Base-by-base conservation (phyloP, 73 alveolate genomes). In the Uronychia binucleata region DNA sequence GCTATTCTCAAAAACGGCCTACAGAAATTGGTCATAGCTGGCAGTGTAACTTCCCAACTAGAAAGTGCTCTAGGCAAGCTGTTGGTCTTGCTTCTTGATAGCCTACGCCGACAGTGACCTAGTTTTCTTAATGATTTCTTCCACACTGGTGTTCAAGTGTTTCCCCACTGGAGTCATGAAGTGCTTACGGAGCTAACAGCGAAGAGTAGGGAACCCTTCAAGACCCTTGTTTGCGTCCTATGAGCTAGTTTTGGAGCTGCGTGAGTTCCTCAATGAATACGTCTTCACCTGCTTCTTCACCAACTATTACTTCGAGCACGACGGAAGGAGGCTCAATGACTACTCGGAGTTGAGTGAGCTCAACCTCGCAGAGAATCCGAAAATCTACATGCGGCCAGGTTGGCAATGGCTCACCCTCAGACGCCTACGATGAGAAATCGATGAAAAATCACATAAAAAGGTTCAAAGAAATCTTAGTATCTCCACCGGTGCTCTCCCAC, bases 211-310 rank as follows among this genome's bases (percentile, higher is more conserved):
- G n/a, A n/a, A n/a, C n/a, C n/a, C n/a, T n/a, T n/a, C n/a, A n/a
- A n/a, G n/a, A n/a, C n/a, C n/a, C n/a, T n/a, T n/a, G n/a, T n/a
- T n/a, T n/a, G n/a, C n/a, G n/a, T n/a, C n/a, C n/a, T 82, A 80
- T 35, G 97, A 91, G 84, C 57, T 85, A 78, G 92, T 84, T 35
- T 31, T 91, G 11, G 97, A 91, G 33, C 83, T 91, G 77, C 83
- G 93, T 34, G 92, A 90, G 77, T 83, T 75, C 74, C 80, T 91
- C 75, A 78, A 67, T 67, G 97, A 91, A 33, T 85, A 83, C 82
- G 93, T 90, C 1, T 84, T 88, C 79, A 86, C 93, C 5, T 91
- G 94, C 79, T 88, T 88, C 86, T 88, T 57, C 77, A 88, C 97
- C 1, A 83, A 88, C 83, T 91, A 88, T 59, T 76, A 82, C 81